Evolutionary conservation across 257 asterid genomes (phyloP), one percentile per base, ranked within the genome.

Genomic region (Scutellaria galericulata): DNA sequence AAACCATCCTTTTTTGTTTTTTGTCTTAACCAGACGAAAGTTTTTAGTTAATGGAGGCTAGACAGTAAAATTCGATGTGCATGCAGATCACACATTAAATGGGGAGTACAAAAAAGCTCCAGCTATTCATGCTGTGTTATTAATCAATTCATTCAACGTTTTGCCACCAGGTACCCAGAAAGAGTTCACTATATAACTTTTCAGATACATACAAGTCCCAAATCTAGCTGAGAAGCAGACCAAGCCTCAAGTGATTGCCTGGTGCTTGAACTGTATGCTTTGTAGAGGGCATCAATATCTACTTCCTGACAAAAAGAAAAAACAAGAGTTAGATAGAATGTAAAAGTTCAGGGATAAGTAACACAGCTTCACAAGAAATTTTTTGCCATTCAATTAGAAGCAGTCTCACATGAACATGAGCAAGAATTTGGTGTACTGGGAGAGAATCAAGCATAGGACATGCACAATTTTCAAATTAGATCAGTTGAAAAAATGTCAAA

Each of bases 241-340:
- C 99, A 94, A 74, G 93, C 96, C 75, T 88, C 92, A 63, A 94
- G 97, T 59, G 99, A 94, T 78, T 60, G 78, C 70, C 93, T 89
- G 82, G 99, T 91, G 76, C 77, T 85, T 68, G 83, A 54, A 71
- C 88, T 87, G 87, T 89, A 94, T 80, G 86, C 85, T 75, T 88
- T 88, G 83, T 85, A 94, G 78, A 79, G 83, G 47, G 85, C 80
- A 76, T 86, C 85, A 76, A 91, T 83, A 84, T 94, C 96, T 70
- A 85, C 84, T 72, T 87, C 95, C 99, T 94, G 88, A 64, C 73
- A 42, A 44, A 63, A 27, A 54, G 6, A 40, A 50, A 48, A 37
- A 22, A 44, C 51, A 46, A 75, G 71, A 31, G 71, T 73, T 53
- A 68, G 77, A 74, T n/a, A 62, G 27, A 55, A 62, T 27, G 27